Percentiles rank a stretch among this genome's conserved stretches.
Conservation (phyloP, 1,284 basidiomycete genomes). For the Rhodotorula sp. region DNA sequence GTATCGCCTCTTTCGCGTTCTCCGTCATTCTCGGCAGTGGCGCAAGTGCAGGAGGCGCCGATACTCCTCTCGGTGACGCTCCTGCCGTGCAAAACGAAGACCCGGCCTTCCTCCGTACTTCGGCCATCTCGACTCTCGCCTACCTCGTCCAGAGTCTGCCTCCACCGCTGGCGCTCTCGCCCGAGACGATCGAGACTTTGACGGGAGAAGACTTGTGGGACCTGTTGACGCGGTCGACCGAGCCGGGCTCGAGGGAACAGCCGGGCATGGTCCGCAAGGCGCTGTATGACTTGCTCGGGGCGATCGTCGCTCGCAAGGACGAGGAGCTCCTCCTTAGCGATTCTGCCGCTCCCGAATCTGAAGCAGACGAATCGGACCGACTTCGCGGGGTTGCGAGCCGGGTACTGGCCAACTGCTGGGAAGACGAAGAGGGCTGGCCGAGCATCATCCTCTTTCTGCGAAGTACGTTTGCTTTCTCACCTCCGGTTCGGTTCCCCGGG, state of each 20-base stretch:
- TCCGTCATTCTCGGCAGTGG: conserved; percentile 19
- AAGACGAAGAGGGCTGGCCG: conserved; percentile 37
- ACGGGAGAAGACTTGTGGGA: conserved; percentile 27
- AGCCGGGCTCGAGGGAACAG: conserved; percentile 15
- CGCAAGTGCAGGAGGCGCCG: not conserved
- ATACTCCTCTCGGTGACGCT: conserved; percentile 43
- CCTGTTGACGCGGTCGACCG: conserved; percentile 10
- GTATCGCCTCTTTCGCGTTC: conserved; percentile 27
- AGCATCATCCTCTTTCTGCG: conserved; percentile 34
- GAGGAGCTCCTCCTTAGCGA: conserved; percentile 11
- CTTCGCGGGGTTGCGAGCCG: conserved; percentile 12
- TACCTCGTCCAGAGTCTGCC: conserved; percentile 30
- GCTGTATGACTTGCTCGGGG: conserved; percentile 36
- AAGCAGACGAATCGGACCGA: not conserved
- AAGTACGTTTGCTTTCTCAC: conserved; percentile 10
- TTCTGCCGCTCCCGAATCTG: not conserved
- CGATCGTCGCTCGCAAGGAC: conserved; percentile 18
- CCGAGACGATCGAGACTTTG: conserved; percentile 19
- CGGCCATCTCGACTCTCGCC: conserved; percentile 28
- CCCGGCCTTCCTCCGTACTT: conserved; percentile 30
- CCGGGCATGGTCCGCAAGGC: conserved; percentile 34
- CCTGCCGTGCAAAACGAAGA: conserved; percentile 50
- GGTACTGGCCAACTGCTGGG: conserved; percentile 38
- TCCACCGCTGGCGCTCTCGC: conserved; percentile 23
- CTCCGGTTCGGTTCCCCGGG: too few species aligned